Conservation (phyloP, 2,329 filamentous ascomycete genomes). For the Xylaria arbuscula region DNA sequence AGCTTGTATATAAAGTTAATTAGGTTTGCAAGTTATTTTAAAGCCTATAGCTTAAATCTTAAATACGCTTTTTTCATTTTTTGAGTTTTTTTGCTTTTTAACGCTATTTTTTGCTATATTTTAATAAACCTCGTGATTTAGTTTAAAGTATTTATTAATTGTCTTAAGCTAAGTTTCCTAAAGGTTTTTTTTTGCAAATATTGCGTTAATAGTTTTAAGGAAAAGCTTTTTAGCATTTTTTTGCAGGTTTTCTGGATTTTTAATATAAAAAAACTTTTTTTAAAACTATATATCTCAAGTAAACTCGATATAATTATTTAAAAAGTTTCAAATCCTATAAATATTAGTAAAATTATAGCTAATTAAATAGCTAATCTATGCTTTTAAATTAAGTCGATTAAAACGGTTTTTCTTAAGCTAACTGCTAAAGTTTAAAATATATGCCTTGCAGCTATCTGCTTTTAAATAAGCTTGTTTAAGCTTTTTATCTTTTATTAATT, state of each 20-base stretch:
- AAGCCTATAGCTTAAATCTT: not conserved
- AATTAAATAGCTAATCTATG: no score
- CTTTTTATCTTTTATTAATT: not conserved
- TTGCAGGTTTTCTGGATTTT: not conserved
- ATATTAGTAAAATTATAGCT: no score
- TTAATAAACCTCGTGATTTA: not conserved
- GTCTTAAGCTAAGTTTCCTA: not conserved
- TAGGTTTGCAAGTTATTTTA: not conserved
- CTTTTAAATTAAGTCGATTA: not conserved
- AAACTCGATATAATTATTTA: not conserved
- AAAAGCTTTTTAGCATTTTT: not conserved
- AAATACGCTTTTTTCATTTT: not conserved
- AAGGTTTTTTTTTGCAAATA: not conserved
- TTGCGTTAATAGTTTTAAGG: not conserved
- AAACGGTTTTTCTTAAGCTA: not conserved
- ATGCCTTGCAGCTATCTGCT: not conserved
- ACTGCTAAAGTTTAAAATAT: not conserved
- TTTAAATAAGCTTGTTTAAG: slow-evolving; percentile 1
- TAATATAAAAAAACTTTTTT: not conserved
- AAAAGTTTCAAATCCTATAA: not conserved
- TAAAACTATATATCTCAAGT: not conserved
- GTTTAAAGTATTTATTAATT: no score
- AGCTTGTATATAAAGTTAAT: slow-evolving; percentile 7
- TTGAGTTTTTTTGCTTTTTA: not conserved
- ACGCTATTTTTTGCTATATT: not conserved